phyloP scores from a whole-genome alignment of 164 flowering plant genomes.

The grape (Vitis vinifera) region ASM3070453v1 NC_081821.1:3026501-3027000 shows the following conservation, averaged over 20 bases:
- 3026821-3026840: background rate
- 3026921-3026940: too few species aligned
- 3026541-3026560: conserved; percentile 48
- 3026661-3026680: background rate
- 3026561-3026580: conserved; percentile 65
- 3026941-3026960: too few species aligned
- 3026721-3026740: conserved; percentile 3
- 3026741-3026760: background rate
- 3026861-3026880: background rate
- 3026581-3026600: conserved; percentile 81
- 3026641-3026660: background rate
- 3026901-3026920: too few species aligned
- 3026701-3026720: background rate
- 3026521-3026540: conserved; percentile 63
- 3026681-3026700: background rate
- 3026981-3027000: too few species aligned
- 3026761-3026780: background rate
- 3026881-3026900: too few species aligned
- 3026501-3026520: conserved; percentile 46
- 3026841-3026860: too few species aligned
- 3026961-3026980: too few species aligned
- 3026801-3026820: background rate
- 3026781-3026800: conserved; percentile 2
- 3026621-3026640: conserved; percentile 4
- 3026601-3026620: conserved; percentile 46